phyloP scores from a whole-genome alignment of 2,329 filamentous ascomycete genomes.

The Incumbomyces delicatus region DNA sequence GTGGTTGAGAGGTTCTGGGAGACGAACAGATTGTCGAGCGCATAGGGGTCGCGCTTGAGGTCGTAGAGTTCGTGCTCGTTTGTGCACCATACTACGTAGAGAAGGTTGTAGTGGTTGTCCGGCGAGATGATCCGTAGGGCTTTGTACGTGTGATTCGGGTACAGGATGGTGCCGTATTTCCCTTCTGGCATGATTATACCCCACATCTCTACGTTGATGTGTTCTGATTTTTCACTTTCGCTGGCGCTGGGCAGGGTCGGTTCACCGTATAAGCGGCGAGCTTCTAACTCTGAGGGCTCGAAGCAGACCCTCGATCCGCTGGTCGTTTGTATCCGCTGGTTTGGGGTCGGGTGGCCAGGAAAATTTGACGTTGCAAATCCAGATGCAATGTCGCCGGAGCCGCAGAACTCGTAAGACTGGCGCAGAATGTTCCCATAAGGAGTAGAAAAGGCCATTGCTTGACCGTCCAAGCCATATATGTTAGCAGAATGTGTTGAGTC shows the following conservation, averaged over 20 bases:
- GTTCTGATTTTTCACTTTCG: constrained; percentile 45
- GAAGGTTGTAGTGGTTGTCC: constrained; percentile 28
- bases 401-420: neutral
- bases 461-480: constrained; percentile 1
- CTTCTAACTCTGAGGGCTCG: neutral
- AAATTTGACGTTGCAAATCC: neutral
- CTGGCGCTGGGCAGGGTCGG: neutral
- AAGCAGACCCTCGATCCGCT: neutral
- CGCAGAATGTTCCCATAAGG: neutral
- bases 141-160: constrained; percentile 28
- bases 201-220: constrained; percentile 52
- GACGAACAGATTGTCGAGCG: constrained; percentile 24
- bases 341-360: neutral
- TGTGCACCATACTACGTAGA: constrained; percentile 34
- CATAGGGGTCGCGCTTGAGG: constrained; percentile 24
- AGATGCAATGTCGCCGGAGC: neutral
- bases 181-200: constrained; percentile 30
- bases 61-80: constrained; percentile 34
- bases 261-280: neutral
- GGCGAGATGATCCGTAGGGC: constrained; percentile 25
- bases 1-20: neutral
- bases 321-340: neutral
- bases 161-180: constrained; percentile 15
- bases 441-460: neutral
- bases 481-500: constrained; percentile 22